A percentile compares a stretch with the other conserved stretches of the same genome.
Evolutionary conservation across 1,139 yeast genomes (phyloP).

Genomic region (Candida tetrigidarum): DNA sequence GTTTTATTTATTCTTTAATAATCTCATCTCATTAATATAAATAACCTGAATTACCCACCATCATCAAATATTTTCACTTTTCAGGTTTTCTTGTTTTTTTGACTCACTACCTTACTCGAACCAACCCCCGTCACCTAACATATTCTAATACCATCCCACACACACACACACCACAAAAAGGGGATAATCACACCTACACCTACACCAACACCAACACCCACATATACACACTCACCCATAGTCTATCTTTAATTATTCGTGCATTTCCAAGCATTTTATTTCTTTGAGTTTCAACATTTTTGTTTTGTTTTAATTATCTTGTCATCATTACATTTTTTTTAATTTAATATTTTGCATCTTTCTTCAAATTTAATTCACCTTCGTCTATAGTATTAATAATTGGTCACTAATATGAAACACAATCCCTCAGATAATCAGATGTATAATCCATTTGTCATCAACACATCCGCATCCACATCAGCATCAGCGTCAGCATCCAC

Average conservation of each 20-base stretch:
- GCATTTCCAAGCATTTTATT: slow-evolving; percentile 7
- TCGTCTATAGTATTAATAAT: slow-evolving; percentile 1
- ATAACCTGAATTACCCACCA: neutral
- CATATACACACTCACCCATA: slow-evolving; percentile 26
- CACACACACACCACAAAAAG: neutral
- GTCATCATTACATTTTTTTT: neutral
- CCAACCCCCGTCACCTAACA: neutral
- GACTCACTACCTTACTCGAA: neutral
- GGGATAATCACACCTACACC: neutral
- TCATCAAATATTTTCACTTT: neutral
- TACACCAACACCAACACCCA: neutral
- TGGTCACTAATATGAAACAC: slow-evolving; percentile 15
- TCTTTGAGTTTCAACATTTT: neutral
- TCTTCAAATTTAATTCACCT: slow-evolving; percentile 1
- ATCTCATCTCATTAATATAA: neutral
- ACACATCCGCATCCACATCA: too few relatives aligned
- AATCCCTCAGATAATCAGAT: slow-evolving; percentile 28
- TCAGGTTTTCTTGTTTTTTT: neutral
- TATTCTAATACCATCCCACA: neutral
- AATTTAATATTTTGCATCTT: slow-evolving; percentile 8
- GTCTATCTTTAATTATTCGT: slow-evolving; percentile 26
- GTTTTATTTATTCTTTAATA: neutral
- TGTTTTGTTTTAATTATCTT: slow-evolving; percentile 1
- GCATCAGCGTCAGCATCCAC: too few relatives aligned
- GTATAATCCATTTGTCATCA: slow-evolving; percentile 23